Conservation (phyloP, 768 basidiomycete species). For the Hericium alpestre region DNA sequence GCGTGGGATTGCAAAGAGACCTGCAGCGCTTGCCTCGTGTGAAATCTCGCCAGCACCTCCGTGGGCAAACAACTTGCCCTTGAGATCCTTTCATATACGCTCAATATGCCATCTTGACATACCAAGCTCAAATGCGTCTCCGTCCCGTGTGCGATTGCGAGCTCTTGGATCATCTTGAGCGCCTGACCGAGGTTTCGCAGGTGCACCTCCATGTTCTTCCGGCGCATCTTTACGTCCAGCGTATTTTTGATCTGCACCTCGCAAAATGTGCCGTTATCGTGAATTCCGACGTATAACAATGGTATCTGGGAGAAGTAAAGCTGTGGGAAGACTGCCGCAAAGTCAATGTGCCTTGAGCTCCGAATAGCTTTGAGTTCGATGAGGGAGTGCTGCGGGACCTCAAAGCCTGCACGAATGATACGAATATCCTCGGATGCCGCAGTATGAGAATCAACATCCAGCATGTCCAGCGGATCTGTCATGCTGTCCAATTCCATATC, state of each 20-base stretch:
- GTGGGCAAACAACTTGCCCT: neutral
- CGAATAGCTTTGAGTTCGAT: constrained; percentile 27
- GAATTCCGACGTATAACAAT: neutral
- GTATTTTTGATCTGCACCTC: neutral
- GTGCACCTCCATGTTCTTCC: constrained; percentile 15
- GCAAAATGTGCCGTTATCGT: neutral
- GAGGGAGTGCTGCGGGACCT: constrained; percentile 8
- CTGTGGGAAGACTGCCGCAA: constrained; percentile 55
- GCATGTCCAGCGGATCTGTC: neutral
- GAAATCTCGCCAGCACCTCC: neutral
- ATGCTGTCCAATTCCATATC: neutral
- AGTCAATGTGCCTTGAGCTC: constrained; percentile 28
- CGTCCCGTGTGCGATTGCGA: neutral
- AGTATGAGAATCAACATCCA: constrained; percentile 16
- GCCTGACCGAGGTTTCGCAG: constrained; percentile 5
- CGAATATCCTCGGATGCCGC: constrained; percentile 26
- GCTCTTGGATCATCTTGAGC: neutral
- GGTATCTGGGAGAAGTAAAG: constrained; percentile 22
- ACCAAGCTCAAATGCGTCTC: neutral
- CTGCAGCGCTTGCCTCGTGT: neutral
- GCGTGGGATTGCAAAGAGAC: neutral
- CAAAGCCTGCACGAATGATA: neutral
- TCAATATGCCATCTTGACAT: neutral
- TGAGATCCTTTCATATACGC: neutral
- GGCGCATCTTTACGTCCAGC: neutral